Conservation (phyloP, 768 basidiomycete genomes). For the Tulasnella sp. region DNA sequence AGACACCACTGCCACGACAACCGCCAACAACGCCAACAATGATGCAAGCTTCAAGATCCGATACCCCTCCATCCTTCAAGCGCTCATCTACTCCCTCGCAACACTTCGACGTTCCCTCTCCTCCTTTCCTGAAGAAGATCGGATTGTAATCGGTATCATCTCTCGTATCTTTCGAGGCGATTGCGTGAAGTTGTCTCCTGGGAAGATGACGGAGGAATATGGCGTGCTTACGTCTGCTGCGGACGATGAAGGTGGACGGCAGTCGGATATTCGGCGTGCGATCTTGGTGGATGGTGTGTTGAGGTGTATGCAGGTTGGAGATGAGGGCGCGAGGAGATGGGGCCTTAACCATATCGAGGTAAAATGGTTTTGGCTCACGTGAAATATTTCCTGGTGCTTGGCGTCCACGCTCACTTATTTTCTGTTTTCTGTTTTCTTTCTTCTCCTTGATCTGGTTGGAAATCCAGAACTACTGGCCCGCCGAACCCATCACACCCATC, state of each 20-base stretch:
- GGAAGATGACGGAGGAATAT: conserved; percentile 42
- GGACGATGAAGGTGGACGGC: conserved; percentile 2
- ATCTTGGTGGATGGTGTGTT: conserved; percentile 34
- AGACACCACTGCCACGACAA: no score
- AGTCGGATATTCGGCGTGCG: conserved; percentile 32
- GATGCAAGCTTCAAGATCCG: neutral
- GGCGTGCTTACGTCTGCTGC: conserved; percentile 21
- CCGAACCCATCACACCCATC: conserved; percentile 3
- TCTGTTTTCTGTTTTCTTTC: no score
- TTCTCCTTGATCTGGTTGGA: neutral
- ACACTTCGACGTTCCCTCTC: conserved; percentile 8
- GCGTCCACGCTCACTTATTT: no score
- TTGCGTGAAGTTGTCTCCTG: conserved; percentile 39
- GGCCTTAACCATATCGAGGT: conserved; percentile 31
- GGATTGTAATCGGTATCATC: neutral
- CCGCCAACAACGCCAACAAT: neutral
- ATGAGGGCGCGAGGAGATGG: conserved; percentile 38
- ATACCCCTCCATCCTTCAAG: conserved; percentile 9
- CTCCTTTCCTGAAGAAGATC: neutral
- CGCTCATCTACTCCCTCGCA: conserved; percentile 7
- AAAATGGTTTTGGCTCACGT: conserved; percentile 3
- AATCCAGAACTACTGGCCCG: conserved; percentile 43
- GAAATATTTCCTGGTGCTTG: no score
- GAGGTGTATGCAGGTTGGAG: conserved; percentile 40
- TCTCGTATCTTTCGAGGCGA: conserved; percentile 26